Evolutionary conservation across 2,329 filamentous ascomycete species (phyloP).

Genomic region (Alternaria solani): DNA sequence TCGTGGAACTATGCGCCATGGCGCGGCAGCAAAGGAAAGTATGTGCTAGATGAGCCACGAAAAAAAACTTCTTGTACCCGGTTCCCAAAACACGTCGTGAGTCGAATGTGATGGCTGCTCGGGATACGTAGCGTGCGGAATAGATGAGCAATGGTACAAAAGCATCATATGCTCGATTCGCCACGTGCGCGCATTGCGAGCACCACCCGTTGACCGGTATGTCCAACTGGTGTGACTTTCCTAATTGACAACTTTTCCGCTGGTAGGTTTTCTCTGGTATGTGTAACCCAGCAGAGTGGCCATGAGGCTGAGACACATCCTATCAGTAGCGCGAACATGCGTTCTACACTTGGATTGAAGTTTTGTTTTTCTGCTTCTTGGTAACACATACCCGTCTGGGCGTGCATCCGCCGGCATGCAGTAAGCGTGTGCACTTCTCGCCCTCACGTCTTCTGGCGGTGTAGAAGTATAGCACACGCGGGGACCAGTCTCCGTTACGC

Average conservation of each 20-base stretch:
- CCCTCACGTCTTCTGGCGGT: background rate
- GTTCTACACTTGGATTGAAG: background rate
- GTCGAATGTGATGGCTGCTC: background rate
- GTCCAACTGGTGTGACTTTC: background rate
- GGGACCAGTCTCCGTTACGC: background rate
- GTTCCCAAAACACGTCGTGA: background rate
- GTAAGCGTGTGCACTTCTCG: background rate
- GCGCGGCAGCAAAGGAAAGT: background rate
- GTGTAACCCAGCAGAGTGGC: background rate
- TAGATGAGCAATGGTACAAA: background rate
- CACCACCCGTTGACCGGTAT: background rate
- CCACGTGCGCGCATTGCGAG: constrained; percentile 1
- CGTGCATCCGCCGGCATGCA: background rate
- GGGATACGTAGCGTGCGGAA: background rate
- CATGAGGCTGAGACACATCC: constrained; percentile 3
- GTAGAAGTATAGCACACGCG: background rate
- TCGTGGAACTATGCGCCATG: background rate
- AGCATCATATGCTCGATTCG: constrained; percentile 1
- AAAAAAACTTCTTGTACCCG: background rate
- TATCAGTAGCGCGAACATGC: constrained; percentile 3
- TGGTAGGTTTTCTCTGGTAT: background rate
- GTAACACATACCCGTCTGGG: constrained; percentile 3
- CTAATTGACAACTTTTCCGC: background rate
- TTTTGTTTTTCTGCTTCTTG: background rate
- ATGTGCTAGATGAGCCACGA: background rate